Evolutionary conservation across 2,329 filamentous ascomycete genomes (phyloP).

Genomic region (Penicillium sp.): DNA sequence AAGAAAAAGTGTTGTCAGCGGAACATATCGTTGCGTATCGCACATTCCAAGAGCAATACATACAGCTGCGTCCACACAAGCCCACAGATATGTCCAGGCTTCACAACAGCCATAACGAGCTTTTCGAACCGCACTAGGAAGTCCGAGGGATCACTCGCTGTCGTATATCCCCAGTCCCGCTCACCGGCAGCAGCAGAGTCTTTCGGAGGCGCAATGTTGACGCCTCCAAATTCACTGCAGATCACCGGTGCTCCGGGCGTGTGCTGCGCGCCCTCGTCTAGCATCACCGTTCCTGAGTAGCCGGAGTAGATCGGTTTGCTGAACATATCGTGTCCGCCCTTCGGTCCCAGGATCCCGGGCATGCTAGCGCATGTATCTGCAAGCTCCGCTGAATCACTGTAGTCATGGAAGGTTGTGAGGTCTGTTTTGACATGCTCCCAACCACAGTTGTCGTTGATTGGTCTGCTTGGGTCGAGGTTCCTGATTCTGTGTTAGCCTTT

Average conservation of each 20-base stretch:
- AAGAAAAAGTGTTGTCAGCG: neutral
- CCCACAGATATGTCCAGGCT: constrained; percentile 59
- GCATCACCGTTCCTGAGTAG: constrained; percentile 33
- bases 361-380: constrained; percentile 56
- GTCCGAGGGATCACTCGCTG: constrained; percentile 61
- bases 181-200: constrained; percentile 40
- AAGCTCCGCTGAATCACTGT: constrained; percentile 60
- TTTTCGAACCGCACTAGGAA: constrained; percentile 60
- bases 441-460: constrained; percentile 71
- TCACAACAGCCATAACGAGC: constrained; percentile 59
- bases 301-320: constrained; percentile 45
- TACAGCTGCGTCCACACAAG: constrained; percentile 68
- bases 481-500: constrained; percentile 21
- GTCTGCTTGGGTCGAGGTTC: constrained; percentile 62
- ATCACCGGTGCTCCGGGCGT: constrained; percentile 59
- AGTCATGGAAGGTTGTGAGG: constrained; percentile 69
- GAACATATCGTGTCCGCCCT: constrained; percentile 59
- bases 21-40: neutral
- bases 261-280: constrained; percentile 56
- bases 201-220: constrained; percentile 61
- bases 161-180: constrained; percentile 69
- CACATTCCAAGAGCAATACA: neutral
- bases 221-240: constrained; percentile 68
- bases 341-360: constrained; percentile 54
- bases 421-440: constrained; percentile 70